A percentile compares a stretch with the other conserved stretches of the same genome.
phyloP scores from a whole-genome alignment of 176 grass and related monocot species.

The Cenchrus americanus region DNA sequence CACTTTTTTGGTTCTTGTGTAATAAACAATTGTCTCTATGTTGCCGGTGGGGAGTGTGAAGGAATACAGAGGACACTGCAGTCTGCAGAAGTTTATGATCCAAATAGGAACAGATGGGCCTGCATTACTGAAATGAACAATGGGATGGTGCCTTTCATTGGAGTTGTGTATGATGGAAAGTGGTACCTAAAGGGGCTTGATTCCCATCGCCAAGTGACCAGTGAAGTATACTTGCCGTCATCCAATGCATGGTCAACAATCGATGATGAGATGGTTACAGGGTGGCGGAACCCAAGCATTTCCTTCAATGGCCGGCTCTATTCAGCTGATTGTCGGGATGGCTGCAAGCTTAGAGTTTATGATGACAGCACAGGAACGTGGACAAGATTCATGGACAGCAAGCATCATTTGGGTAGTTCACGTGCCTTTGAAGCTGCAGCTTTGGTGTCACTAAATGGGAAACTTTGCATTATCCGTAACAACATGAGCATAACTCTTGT shows the following conservation, averaged over 20 bases:
- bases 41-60: conserved; percentile 92
- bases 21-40: conserved; percentile 83
- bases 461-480: conserved; percentile 80
- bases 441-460: conserved; percentile 72
- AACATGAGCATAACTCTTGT: conserved; percentile 90
- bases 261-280: conserved; percentile 71
- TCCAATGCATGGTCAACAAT: conserved; percentile 62
- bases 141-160: conserved; percentile 89
- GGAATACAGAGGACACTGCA: conserved; percentile 71
- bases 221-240: conserved; percentile 68
- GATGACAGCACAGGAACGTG: conserved; percentile 70
- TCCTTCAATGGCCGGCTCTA: conserved; percentile 73
- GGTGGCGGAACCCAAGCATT: conserved; percentile 81
- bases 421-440: conserved; percentile 81
- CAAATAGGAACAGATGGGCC: conserved; percentile 78
- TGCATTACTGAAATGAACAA: conserved; percentile 76
- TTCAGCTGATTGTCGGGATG: conserved; percentile 77
- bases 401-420: conserved; percentile 69
- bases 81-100: conserved; percentile 87
- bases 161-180: conserved; percentile 76
- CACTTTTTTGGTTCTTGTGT: conserved; percentile 91
- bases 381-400: conserved; percentile 74
- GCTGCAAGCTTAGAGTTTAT: conserved; percentile 82
- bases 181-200: conserved; percentile 89
- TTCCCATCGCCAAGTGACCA: conserved; percentile 64